Evolutionary conservation across 148 eudicot species (phyloP).

Genomic region (Amaranthus palmeri): DNA sequence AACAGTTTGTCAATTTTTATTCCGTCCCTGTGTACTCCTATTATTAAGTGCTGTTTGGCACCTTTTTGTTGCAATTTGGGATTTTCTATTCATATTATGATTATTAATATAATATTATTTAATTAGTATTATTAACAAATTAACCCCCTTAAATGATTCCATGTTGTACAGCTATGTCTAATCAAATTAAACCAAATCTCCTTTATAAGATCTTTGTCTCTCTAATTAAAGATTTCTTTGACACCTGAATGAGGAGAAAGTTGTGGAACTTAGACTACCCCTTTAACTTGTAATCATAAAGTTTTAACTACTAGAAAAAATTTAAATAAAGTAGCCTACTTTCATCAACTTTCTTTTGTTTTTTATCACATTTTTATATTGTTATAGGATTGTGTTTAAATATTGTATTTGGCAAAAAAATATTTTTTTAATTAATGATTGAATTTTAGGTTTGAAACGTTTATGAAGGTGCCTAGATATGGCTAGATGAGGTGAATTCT

Average conservation of each 20-base stretch:
- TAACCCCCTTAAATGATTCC: conserved; percentile 19
- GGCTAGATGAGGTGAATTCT: too few species aligned
- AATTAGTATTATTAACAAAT: neutral
- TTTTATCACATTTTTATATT: too few species aligned
- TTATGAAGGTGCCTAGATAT: too few species aligned
- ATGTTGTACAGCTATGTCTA: conserved; percentile 24
- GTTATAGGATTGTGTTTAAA: too few species aligned
- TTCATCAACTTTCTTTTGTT: too few species aligned
- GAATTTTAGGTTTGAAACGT: too few species aligned
- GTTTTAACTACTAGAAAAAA: too few species aligned
- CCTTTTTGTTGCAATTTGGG: conserved; percentile 19
- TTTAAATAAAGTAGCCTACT: too few species aligned
- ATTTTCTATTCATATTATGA: neutral
- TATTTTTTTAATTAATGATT: too few species aligned
- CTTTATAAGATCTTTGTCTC: conserved; percentile 40
- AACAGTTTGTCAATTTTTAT: too few species aligned
- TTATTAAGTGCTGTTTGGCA: conserved; percentile 25
- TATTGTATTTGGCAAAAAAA: too few species aligned
- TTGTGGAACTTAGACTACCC: conserved; percentile 5
- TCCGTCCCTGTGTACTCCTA: too few species aligned
- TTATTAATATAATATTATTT: neutral
- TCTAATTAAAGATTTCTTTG: conserved; percentile 27
- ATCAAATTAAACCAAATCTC: conserved; percentile 44
- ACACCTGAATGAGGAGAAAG: conserved; percentile 30
- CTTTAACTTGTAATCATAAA: neutral